Conservation (phyloP, 495 filamentous ascomycete species). For the Tuber borchii region DNA sequence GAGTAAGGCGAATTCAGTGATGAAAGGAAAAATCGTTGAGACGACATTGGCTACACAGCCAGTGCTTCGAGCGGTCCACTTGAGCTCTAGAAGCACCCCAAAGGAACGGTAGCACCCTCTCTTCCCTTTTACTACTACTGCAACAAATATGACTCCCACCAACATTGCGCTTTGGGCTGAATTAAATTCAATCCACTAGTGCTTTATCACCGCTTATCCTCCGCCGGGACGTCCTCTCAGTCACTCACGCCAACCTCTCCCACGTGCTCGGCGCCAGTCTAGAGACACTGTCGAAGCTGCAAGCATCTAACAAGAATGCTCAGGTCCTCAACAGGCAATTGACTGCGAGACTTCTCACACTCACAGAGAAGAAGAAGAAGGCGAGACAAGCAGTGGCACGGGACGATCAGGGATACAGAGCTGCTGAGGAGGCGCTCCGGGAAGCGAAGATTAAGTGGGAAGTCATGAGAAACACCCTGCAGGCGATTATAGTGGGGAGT, state of each 20-base stretch:
- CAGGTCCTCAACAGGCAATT: constrained; percentile 22
- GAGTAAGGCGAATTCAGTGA: constrained; percentile 32
- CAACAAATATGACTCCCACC: constrained; percentile 8
- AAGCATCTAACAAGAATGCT: constrained; percentile 15
- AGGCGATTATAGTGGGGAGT: constrained; percentile 61
- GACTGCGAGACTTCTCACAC: constrained; percentile 17
- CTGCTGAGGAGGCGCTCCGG: constrained; percentile 22
- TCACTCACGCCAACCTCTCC: constrained; percentile 39
- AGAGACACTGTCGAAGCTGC: constrained; percentile 25
- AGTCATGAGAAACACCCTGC: constrained; percentile 35
- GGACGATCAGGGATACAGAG: constrained; percentile 18
- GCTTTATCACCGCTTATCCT: constrained; percentile 34
- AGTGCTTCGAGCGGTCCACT: constrained; percentile 33
- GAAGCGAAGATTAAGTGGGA: constrained; percentile 36
- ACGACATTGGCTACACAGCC: constrained; percentile 38
- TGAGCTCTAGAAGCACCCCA: constrained; percentile 22
- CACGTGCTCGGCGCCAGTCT: constrained; percentile 25
- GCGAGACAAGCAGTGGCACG: constrained; percentile 11
- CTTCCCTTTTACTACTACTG: neutral
- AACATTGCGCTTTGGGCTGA: constrained; percentile 13
- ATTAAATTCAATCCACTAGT: constrained; percentile 11
- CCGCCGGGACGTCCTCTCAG: constrained; percentile 37
- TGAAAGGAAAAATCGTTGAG: constrained; percentile 38
- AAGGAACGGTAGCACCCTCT: constrained; percentile 27
- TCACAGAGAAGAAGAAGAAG: constrained; percentile 25